Evolutionary conservation across 805 yeast genomes (phyloP).

Genomic region (Schwanniomyces yamadae): DNA sequence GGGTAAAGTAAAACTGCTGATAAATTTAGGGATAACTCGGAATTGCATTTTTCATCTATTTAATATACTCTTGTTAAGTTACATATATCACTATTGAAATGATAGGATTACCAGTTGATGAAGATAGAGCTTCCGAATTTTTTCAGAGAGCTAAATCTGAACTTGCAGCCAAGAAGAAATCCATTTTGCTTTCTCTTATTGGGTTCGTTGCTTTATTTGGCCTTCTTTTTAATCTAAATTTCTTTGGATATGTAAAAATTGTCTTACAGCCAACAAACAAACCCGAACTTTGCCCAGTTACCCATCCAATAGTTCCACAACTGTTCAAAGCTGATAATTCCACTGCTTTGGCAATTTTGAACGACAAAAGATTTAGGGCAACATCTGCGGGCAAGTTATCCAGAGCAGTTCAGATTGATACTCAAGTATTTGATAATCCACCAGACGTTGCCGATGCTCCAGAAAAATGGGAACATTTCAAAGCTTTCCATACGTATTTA

Average conservation of each 20-base stretch:
- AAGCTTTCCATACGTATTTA: slow-evolving; percentile 52
- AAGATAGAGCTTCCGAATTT: neutral
- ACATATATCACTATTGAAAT: too few relatives aligned
- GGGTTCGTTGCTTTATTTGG: slow-evolving; percentile 7
- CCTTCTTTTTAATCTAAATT: slow-evolving; percentile 16
- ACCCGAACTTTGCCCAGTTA: slow-evolving; percentile 23
- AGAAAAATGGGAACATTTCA: slow-evolving; percentile 41
- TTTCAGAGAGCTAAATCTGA: neutral
- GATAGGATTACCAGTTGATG: slow-evolving; percentile 9
- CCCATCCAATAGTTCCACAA: slow-evolving; percentile 20
- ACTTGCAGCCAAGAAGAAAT: slow-evolving; percentile 2
- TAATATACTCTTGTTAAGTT: too few relatives aligned
- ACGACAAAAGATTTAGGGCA: slow-evolving; percentile 23
- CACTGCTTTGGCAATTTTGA: slow-evolving; percentile 25
- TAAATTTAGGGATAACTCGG: too few relatives aligned
- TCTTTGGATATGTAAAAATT: slow-evolving; percentile 14
- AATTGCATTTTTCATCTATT: too few relatives aligned
- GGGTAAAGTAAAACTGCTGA: too few relatives aligned
- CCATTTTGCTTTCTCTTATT: slow-evolving; percentile 1
- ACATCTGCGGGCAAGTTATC: slow-evolving; percentile 44
- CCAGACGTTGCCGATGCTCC: slow-evolving; percentile 51
- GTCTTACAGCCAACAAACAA: slow-evolving; percentile 13
- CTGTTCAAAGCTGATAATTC: slow-evolving; percentile 32
- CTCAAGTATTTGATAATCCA: slow-evolving; percentile 56
- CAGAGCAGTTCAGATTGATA: slow-evolving; percentile 63